Evolutionary conservation across 768 basidiomycete genomes (phyloP).

Genomic region (Termitomyces sp.): DNA sequence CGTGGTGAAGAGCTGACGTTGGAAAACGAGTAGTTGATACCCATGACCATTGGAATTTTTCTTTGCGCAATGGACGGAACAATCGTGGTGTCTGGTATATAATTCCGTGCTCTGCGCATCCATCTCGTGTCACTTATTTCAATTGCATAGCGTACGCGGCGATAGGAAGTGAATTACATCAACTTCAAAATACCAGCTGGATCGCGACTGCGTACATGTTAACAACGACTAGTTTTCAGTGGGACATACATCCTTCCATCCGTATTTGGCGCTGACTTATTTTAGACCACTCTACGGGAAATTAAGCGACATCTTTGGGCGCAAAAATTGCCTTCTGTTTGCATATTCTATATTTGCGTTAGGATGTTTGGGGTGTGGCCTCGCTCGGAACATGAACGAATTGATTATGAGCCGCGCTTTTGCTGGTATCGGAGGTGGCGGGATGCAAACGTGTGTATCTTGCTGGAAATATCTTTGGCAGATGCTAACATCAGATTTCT

Average conservation of each 20-base stretch:
- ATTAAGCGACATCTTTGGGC: conserved; percentile 60
- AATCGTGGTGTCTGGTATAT: conserved; percentile 41
- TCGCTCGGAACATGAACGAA: conserved; percentile 49
- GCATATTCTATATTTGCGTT: conserved; percentile 50
- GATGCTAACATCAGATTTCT: neutral
- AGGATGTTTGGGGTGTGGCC: conserved; percentile 49
- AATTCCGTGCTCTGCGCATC: neutral
- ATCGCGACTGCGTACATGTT: conserved; percentile 61
- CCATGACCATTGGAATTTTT: conserved; percentile 45
- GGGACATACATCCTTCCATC: conserved; percentile 10
- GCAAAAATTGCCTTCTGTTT: conserved; percentile 52
- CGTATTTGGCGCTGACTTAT: neutral
- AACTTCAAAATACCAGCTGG: conserved; percentile 64
- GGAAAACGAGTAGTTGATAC: conserved; percentile 28
- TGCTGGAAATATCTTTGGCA: neutral
- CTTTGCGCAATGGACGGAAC: conserved; percentile 46
- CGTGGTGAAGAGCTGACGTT: neutral
- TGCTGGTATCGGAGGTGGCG: conserved; percentile 57
- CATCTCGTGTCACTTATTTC: neutral
- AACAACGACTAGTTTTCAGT: conserved; percentile 60
- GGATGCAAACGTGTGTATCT: conserved; percentile 52
- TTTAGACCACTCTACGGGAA: conserved; percentile 59
- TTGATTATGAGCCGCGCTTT: conserved; percentile 49
- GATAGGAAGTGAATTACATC: conserved; percentile 54
- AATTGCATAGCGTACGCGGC: conserved; percentile 38